phyloP scores from a whole-genome alignment of 176 grass and related monocot genomes.

The Triticum dicoccoides region DNA sequence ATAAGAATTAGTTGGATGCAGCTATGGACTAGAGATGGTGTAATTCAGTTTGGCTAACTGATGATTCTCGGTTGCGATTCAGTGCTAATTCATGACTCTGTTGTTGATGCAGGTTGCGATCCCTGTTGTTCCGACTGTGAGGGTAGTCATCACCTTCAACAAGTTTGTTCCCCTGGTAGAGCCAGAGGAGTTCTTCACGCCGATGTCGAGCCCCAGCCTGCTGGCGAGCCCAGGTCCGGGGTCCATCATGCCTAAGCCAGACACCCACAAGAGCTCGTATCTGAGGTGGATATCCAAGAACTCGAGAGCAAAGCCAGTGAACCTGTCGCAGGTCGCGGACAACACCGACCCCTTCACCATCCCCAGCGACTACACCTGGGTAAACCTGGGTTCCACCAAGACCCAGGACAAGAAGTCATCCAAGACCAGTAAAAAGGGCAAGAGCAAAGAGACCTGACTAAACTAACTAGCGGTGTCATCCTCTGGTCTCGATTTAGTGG shows the following conservation, averaged over 20 bases:
- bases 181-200: conserved; percentile 95
- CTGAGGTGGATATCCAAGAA: conserved; percentile 53
- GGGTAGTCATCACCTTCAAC: conserved; percentile 86
- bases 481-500: background rate
- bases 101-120: conserved; percentile 72
- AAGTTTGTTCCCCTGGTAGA: conserved; percentile 81
- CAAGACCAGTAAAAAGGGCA: conserved; percentile 59
- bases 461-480: background rate
- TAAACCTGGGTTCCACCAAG: conserved; percentile 65
- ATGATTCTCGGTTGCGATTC: background rate
- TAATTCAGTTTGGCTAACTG: background rate
- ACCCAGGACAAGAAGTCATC: conserved; percentile 57
- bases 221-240: conserved; percentile 59
- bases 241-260: conserved; percentile 43
- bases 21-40: background rate
- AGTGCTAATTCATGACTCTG: background rate
- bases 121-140: conserved; percentile 86
- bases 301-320: conserved; percentile 66
- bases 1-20: background rate
- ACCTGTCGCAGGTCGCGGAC: conserved; percentile 68
- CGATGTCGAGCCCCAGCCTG: conserved; percentile 91
- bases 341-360: conserved; percentile 76
- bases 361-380: conserved; percentile 81
- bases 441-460: conserved; percentile 43
- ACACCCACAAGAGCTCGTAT: conserved; percentile 68